These are phyloP conservation scores for Populus alba DNA, from an alignment of 345 rosid genomes.

Conservation along the genomic window DNA sequence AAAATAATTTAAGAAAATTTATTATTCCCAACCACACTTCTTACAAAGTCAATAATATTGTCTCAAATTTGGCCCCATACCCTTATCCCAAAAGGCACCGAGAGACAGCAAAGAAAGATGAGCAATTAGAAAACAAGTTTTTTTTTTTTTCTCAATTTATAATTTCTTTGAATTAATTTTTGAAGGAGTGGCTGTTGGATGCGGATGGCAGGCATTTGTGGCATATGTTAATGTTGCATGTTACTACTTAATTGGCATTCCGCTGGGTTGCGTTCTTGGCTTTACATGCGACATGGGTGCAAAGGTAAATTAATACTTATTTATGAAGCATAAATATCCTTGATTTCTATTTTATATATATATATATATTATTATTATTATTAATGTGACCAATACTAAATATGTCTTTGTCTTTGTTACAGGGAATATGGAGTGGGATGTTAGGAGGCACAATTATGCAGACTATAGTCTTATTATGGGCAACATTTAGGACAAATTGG, in stretches of 20 bases:
- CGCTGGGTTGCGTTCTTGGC: slow-evolving; percentile 57
- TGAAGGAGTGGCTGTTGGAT: slow-evolving; percentile 75
- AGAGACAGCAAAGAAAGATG: no score
- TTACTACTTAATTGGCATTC: slow-evolving; percentile 62
- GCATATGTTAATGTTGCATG: slow-evolving; percentile 80
- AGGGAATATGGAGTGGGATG: slow-evolving; percentile 83
- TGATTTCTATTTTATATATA: no score
- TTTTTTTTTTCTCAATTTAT: background rate
- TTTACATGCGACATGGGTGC: slow-evolving; percentile 55
- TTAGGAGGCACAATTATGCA: slow-evolving; percentile 57
- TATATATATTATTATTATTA: no score
- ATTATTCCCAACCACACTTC: no score
- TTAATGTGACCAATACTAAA: background rate
- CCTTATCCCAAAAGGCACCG: no score
- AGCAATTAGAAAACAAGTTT: background rate
- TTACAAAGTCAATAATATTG: no score
- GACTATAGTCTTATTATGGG: slow-evolving; percentile 47
- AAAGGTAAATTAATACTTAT: slow-evolving; percentile 28
- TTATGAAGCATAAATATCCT: no score
- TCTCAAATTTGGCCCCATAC: no score
- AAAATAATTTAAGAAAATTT: no score
- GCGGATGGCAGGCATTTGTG: slow-evolving; percentile 88
- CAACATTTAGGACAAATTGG: slow-evolving; percentile 54
- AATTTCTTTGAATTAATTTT: background rate
- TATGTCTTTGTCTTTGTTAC: background rate